phyloP scores from a whole-genome alignment of 495 filamentous ascomycete genomes.

The Aspergillus funiculosus region DNA sequence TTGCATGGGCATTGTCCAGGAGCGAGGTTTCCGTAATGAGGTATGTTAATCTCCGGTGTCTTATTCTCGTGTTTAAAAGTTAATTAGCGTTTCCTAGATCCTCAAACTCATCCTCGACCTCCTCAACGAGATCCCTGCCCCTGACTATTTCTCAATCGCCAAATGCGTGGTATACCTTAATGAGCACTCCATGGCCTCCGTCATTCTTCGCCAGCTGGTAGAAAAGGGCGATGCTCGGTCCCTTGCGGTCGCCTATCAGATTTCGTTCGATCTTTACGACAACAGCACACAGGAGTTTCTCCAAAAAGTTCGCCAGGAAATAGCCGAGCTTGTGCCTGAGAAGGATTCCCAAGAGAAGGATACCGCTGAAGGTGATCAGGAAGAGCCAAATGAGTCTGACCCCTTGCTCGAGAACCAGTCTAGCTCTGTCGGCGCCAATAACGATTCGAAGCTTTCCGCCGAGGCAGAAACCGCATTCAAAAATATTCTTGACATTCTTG shows the following conservation, averaged over 20 bases:
- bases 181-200: slow-evolving; percentile 85
- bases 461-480: slow-evolving; percentile 59
- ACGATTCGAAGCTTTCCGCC: slow-evolving; percentile 35
- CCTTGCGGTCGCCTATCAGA: slow-evolving; percentile 86
- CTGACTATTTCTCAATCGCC: slow-evolving; percentile 96
- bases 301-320: slow-evolving; percentile 75
- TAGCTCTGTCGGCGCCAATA: slow-evolving; percentile 36
- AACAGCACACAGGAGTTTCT: slow-evolving; percentile 97
- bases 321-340: slow-evolving; percentile 60
- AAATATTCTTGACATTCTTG: slow-evolving; percentile 78
- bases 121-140: slow-evolving; percentile 77
- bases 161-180: slow-evolving; percentile 97
- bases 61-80: slow-evolving; percentile 15
- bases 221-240: slow-evolving; percentile 70
- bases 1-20: slow-evolving; percentile 96
- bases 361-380: slow-evolving; percentile 41
- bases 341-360: slow-evolving; percentile 30
- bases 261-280: slow-evolving; percentile 96
- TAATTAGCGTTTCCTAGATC: slow-evolving; percentile 50
- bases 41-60: slow-evolving; percentile 35
- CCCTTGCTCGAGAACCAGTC: slow-evolving; percentile 44
- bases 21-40: slow-evolving; percentile 77
- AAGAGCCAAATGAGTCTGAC: slow-evolving; percentile 51
- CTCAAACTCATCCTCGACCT: slow-evolving; percentile 81
- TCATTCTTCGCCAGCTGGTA: slow-evolving; percentile 76